Conservation (phyloP, 208 protist genomes). For the Wallacemonas sp. region DNA sequence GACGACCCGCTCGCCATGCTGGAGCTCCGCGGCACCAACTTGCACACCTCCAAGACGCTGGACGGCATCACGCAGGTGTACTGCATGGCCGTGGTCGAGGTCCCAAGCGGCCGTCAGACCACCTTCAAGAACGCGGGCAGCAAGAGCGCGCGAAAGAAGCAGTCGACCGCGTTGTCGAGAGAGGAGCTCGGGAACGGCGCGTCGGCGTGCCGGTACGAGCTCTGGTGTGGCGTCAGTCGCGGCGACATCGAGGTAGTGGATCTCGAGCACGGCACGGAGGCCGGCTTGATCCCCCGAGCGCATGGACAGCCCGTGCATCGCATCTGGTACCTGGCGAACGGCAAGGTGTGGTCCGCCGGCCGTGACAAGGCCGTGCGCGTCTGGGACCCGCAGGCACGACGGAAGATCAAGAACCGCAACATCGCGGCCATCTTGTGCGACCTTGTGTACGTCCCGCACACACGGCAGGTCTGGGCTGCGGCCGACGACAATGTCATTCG, state of each 20-base stretch:
- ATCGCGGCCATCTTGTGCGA: slow-evolving; percentile 81
- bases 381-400: slow-evolving; percentile 84
- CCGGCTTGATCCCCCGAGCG: slow-evolving; percentile 58
- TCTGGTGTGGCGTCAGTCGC: slow-evolving; percentile 83
- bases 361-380: slow-evolving; percentile 83
- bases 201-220: slow-evolving; percentile 20
- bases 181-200: background rate
- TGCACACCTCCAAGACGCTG: slow-evolving; percentile 51
- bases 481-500: slow-evolving; percentile 82
- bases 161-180: background rate
- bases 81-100: slow-evolving; percentile 78
- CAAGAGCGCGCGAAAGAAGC: slow-evolving; percentile 16
- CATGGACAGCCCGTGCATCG: slow-evolving; percentile 74
- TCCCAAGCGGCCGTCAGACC: slow-evolving; percentile 51
- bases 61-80: slow-evolving; percentile 76
- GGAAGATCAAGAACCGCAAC: slow-evolving; percentile 74
- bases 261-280: slow-evolving; percentile 45
- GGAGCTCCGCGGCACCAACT: slow-evolving; percentile 55
- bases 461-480: slow-evolving; percentile 74
- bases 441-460: slow-evolving; percentile 57
- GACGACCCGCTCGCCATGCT: slow-evolving; percentile 74
- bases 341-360: slow-evolving; percentile 84
- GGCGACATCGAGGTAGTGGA: slow-evolving; percentile 78
- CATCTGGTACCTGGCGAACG: slow-evolving; percentile 73
- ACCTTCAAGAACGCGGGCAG: slow-evolving; percentile 66